A percentile compares a stretch with the other conserved stretches of the same genome.
phyloP scores from a whole-genome alignment of 768 basidiomycete species.

The Lentinula raphanica region DNA sequence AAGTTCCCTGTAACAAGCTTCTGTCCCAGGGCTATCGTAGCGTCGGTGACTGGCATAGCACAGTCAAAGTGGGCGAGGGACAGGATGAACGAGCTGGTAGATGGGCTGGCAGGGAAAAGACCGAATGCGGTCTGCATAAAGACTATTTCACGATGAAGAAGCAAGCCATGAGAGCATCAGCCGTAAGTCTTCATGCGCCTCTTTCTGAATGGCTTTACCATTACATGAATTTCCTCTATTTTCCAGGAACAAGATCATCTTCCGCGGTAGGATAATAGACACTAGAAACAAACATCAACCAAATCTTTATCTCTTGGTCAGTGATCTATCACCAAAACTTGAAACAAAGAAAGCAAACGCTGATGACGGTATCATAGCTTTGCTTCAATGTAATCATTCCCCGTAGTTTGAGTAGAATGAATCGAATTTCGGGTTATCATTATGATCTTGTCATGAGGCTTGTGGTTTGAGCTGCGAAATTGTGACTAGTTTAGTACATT shows the following conservation, averaged over 20 bases:
- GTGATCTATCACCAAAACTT: neutral
- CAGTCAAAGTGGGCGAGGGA: constrained; percentile 58
- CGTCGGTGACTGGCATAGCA: constrained; percentile 98
- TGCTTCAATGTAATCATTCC: neutral
- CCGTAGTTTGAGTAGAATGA: neutral
- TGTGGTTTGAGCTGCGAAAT: neutral
- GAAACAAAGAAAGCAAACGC: neutral
- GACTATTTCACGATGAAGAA: constrained; percentile 80
- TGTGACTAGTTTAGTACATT: neutral
- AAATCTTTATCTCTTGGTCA: neutral
- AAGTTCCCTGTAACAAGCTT: constrained; percentile 84
- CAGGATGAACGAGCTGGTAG: constrained; percentile 87
- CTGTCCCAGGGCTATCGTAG: constrained; percentile 90
- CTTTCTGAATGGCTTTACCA: neutral
- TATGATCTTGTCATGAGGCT: neutral
- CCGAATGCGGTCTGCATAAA: constrained; percentile 92
- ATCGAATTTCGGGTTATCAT: neutral
- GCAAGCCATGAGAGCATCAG: constrained; percentile 33
- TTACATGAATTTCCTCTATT: too few species aligned
- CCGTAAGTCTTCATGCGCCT: neutral
- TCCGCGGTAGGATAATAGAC: constrained; percentile 2
- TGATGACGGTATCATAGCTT: neutral
- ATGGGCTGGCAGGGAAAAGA: constrained; percentile 88
- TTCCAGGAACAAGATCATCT: constrained; percentile 5
- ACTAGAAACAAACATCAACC: neutral